Percentiles rank a stretch among this genome's conserved stretches.
These are phyloP conservation scores for Monosporascus sp. DNA, from an alignment of 2,329 filamentous ascomycete species.

Conservation along the genomic window DNA sequence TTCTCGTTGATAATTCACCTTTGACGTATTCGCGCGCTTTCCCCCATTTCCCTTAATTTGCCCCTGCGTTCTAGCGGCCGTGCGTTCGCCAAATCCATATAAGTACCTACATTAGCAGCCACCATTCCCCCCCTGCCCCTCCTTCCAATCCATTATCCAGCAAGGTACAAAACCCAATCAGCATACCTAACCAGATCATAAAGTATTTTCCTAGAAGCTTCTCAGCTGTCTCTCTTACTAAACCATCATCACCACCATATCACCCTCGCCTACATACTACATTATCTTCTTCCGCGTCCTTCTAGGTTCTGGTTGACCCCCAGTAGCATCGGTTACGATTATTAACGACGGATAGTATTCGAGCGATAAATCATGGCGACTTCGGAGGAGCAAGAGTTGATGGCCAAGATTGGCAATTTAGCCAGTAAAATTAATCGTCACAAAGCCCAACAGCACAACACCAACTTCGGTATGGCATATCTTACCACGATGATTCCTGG, in stretches of 20 bases:
- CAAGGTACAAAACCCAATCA: neutral
- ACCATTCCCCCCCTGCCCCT: neutral
- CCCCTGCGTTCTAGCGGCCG: neutral
- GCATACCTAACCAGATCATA: neutral
- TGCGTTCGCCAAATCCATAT: neutral
- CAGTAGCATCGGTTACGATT: too few species aligned
- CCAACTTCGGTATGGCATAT: constrained; percentile 22
- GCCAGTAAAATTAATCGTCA: constrained; percentile 70
- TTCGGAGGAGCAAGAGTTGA: constrained; percentile 45
- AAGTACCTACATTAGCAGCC: neutral
- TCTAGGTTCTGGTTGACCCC: too few species aligned
- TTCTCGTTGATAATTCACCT: neutral
- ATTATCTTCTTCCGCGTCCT: too few species aligned
- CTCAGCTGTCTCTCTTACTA: neutral
- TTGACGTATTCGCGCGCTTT: neutral
- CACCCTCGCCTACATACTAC: neutral
- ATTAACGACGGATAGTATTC: neutral
- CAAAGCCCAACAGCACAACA: constrained; percentile 57
- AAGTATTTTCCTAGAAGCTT: neutral
- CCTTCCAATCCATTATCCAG: neutral
- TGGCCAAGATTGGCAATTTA: constrained; percentile 49
- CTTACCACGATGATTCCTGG: neutral
- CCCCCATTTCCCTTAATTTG: neutral
- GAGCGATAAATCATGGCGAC: constrained; percentile 19
- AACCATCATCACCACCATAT: neutral